phyloP scores from a whole-genome alignment of 2,329 filamentous ascomycete genomes.

The Davidsoniella eucalypti region DNA sequence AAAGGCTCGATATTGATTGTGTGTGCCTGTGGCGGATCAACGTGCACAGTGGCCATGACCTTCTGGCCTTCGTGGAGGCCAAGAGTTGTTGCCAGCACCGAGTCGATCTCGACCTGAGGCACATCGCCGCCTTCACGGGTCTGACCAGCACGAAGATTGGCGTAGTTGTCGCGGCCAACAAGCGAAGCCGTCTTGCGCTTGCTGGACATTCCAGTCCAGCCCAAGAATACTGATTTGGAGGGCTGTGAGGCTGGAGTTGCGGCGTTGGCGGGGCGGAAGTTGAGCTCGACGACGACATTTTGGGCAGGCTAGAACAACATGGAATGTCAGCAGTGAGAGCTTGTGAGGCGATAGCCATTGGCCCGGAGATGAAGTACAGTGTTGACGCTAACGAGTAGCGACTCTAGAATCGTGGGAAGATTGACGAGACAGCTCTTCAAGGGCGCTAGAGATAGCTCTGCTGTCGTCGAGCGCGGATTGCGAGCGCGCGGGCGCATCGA shows the following conservation, averaged over 20 bases:
- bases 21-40: slow-evolving; percentile 80
- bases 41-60: slow-evolving; percentile 54
- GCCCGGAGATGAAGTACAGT: slow-evolving; percentile 41
- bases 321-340: slow-evolving; percentile 12
- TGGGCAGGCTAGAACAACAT: slow-evolving; percentile 54
- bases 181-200: slow-evolving; percentile 63
- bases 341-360: background rate
- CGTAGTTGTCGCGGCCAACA: slow-evolving; percentile 57
- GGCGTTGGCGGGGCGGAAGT: slow-evolving; percentile 39
- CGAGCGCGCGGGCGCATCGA: slow-evolving; percentile 18
- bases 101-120: slow-evolving; percentile 69
- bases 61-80: slow-evolving; percentile 71
- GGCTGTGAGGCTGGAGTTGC: slow-evolving; percentile 25
- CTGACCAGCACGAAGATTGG: slow-evolving; percentile 36
- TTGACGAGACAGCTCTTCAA: slow-evolving; percentile 93
- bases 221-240: slow-evolving; percentile 62
- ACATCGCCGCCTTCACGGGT: slow-evolving; percentile 56
- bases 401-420: slow-evolving; percentile 68
- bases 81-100: slow-evolving; percentile 61
- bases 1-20: slow-evolving; percentile 94
- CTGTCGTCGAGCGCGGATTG: slow-evolving; percentile 48
- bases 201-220: slow-evolving; percentile 97
- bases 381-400: slow-evolving; percentile 74
- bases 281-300: slow-evolving; percentile 90
- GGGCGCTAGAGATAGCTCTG: slow-evolving; percentile 71